Evolutionary conservation across 352 stramenopile genomes (phyloP), one percentile per base, ranked within the genome.

Genomic region (Globisporangium solare): DNA sequence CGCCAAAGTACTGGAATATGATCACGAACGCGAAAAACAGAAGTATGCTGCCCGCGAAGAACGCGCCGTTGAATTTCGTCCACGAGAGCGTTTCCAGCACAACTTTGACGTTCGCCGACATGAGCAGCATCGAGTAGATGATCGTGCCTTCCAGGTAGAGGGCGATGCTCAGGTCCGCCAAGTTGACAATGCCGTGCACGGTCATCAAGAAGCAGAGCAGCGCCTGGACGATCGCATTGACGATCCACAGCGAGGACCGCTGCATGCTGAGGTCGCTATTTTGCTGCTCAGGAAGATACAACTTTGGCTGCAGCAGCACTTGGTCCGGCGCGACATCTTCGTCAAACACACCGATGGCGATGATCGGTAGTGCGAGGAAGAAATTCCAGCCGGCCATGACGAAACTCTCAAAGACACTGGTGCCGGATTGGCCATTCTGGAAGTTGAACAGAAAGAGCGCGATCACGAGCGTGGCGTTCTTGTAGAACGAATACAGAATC

Each of bases 401-500:
- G 58, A 91, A 91, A 62, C 73, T 86, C 60, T 96, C 84, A 47
- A 94, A 95, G 27, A 95, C 70, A 18, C 79, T 92, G 18, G 82
- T 86, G 7, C 86, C 88, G 6, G 78, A 92, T 59, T 94, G 84
- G 3, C 83, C 84, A 47, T 88, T 89, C 61, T 80, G 79, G 49
- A 94, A 92, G 49, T 89, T 91, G 70, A 88, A 96, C 1, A 91
- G 62, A 32, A 89, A 88, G 13, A 86, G 50, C 12, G 66, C 68
- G 45, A 89, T 88, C 41, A 90, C 80, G 42, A 90, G 76, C 46
- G 72, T 68, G 17, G 83, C 66, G 42, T 90, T 90, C 71, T 92
- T 92, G 69, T 90, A 92, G 51, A 92, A 88, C 42, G 76, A 88
- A 51, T 85, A 89, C 15, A 98, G 76, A 60, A 99, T 94, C 48